These are phyloP conservation scores for Russula sp. DNA, from an alignment of 768 basidiomycete genomes.

Conservation along the genomic window DNA sequence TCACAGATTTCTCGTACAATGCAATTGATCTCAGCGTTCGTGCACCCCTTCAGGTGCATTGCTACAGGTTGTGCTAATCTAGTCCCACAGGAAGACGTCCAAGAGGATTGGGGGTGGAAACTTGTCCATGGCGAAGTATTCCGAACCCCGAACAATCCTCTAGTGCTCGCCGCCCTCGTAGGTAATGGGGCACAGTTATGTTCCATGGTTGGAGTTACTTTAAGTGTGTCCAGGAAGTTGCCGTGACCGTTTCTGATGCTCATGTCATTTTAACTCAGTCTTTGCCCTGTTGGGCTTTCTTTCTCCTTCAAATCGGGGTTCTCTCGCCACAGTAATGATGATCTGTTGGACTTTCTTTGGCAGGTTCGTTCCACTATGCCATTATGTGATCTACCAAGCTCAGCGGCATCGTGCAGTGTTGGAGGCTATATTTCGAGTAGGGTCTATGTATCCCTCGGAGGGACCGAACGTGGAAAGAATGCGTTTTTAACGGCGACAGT, in stretches of 20 bases:
- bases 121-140: conserved; percentile 96
- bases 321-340: conserved; percentile 91
- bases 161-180: conserved; percentile 79
- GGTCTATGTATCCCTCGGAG: conserved; percentile 76
- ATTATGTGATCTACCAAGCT: conserved; percentile 17
- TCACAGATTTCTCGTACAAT: conserved; percentile 83
- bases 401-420: conserved; percentile 49
- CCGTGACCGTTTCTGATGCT: not conserved
- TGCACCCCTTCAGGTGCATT: conserved; percentile 1
- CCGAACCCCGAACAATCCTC: conserved; percentile 71
- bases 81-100: conserved; percentile 76
- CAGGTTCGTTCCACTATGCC: conserved; percentile 46
- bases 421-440: conserved; percentile 88
- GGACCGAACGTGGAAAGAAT: conserved; percentile 73
- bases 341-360: conserved; percentile 94
- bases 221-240: conserved; percentile 49
- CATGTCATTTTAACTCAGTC: conserved; percentile 44
- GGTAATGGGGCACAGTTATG: conserved; percentile 87
- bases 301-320: conserved; percentile 92
- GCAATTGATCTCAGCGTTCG: conserved; percentile 85
- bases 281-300: conserved; percentile 93
- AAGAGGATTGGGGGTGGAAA: conserved; percentile 99
- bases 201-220: conserved; percentile 84
- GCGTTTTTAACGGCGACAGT: conserved; percentile 85
- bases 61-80: not conserved